Evolutionary conservation across 1,284 basidiomycete genomes (phyloP), one percentile per base, ranked within the genome.

Genomic region (Pholiota adiposa): DNA sequence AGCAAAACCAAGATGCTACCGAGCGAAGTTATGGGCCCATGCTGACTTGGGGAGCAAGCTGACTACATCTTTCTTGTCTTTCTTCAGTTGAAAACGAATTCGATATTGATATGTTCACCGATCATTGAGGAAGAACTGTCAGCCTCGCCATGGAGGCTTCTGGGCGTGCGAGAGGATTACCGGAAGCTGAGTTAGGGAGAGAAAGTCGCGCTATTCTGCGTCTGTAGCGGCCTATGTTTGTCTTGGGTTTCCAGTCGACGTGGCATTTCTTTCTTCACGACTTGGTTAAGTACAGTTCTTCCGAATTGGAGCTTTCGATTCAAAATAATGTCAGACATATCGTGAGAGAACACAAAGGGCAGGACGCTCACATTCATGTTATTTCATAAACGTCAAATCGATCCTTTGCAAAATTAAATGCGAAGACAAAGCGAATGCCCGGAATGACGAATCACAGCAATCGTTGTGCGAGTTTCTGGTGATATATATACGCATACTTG

Each of bases 111-210:
- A n/a, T n/a, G 18, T 18, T 34, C 36, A n/a, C 43, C 51, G 51
- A 53, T 53, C 51, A 43, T 19, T 21, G 51, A n/a, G n/a, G 51
- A 53, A 43, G 38, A 53, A 19, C 43, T 40, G 41, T 55, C 43
- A 48, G 33, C 48, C 31, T 31, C 33, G 18, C 41, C 51, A 23
- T 31, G 25, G 38, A 50, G 14, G 12, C 44, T 25, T 31, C 41
- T 18, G 12, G 34, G 31, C 54, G 54, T 55, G 54, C 29, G 54
- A 55, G 54, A 19, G 27, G 19, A 29, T 46, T 19, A 16, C 41
- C 44, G 4, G 40, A 14, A 19, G 25, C 25, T 51, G 31, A 18
- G 2, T 18, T 23, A 8, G 16, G 25, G 43, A 41, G 6, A 31
- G 2, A 18, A 41, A 21, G 14, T 11, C 19, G 21, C 14, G 16